Evolutionary conservation across 768 basidiomycete genomes (phyloP).

Genomic region (Kwoniella heveanensis): DNA sequence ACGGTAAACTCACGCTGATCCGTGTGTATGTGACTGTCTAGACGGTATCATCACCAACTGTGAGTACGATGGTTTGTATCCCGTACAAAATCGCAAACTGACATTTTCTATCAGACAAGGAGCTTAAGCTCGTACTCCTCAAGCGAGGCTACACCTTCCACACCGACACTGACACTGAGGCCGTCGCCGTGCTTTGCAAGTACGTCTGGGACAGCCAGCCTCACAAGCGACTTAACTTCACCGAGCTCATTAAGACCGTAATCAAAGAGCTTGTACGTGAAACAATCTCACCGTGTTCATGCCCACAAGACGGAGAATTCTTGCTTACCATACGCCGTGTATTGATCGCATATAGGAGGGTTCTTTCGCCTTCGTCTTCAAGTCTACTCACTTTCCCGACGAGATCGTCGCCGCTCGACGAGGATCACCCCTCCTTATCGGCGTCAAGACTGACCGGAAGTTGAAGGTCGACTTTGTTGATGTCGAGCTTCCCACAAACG

Average conservation of each 20-base stretch:
- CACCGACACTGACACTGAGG: constrained; percentile 96
- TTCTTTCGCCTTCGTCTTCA: constrained; percentile 99
- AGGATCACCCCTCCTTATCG: constrained; percentile 92
- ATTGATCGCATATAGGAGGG: constrained; percentile 72
- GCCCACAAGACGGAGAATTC: too few species aligned
- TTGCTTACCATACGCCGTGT: too few species aligned
- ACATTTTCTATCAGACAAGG: constrained; percentile 58
- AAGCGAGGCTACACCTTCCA: constrained; percentile 93
- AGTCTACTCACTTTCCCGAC: constrained; percentile 91
- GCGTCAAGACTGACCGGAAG: constrained; percentile 99
- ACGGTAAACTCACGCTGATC: too few species aligned
- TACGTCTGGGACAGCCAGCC: constrained; percentile 94
- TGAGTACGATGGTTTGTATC: constrained; percentile 26
- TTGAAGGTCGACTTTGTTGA: constrained; percentile 99
- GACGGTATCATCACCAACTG: constrained; percentile 97
- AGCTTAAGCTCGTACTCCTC: constrained; percentile 86
- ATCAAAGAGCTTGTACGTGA: constrained; percentile 76
- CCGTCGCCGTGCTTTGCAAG: constrained; percentile 91
- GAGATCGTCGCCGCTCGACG: constrained; percentile 94
- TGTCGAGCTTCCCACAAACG: constrained; percentile 79
- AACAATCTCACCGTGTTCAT: background rate
- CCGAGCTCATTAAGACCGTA: constrained; percentile 88
- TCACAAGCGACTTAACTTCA: constrained; percentile 82
- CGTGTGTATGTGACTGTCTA: constrained; percentile 11
- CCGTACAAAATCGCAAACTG: constrained; percentile 12